Base-by-base conservation (phyloP, 148 eudicot species). In the Polygonum aviculare region DNA sequence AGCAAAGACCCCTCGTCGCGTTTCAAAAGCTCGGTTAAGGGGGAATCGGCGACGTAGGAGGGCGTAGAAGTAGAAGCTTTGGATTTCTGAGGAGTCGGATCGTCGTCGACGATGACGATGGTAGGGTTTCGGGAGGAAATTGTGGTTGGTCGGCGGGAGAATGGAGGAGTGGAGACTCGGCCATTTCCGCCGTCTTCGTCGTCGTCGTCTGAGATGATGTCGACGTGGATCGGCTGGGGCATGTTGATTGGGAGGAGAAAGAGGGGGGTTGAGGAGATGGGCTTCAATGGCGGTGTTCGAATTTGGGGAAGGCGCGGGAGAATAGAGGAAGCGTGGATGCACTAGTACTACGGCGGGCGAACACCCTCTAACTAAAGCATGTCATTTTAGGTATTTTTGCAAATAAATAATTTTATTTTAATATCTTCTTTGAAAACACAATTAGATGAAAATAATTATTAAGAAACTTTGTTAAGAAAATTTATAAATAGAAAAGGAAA, bases 1-100 rank as follows among this genome's bases (percentile, higher is more conserved):
- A 36, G 3, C 19, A 74, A 72, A 22, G 80, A 69, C 3, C 52
- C 72, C 3, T 75, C 79, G 36, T 76, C 79, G 5, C 75, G 48
- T 71, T 83, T 87, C 0, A 77, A 71, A 9, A 78, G 74, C 31
- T 78, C 78, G 12, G 83, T 76, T 55, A 85, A 59, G 1, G 91
- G 89, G 45, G 89, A 84, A 33, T 88, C 90, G 35, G 90, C 81
- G 18, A 87, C 90, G 55, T 83, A 19, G 10, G 78, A 86, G 8
- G 79, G 80, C 19, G 82, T 62, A 12, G 79, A 78, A 47, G 73
- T 19, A 11, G 84, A 70, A 3, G 44, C 72, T 5, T 5, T 63
- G 36, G 60, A 55, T 73, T 85, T 86, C 0, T 59, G 75, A 11
- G 87, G 84, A 22, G 87, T 80, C 5, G 87, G 87, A 65, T 84